A percentile compares a stretch with the other conserved stretches of the same genome.
Evolutionary conservation across 768 basidiomycete species (phyloP).

Genomic region (Kwoniella dejecticola): DNA sequence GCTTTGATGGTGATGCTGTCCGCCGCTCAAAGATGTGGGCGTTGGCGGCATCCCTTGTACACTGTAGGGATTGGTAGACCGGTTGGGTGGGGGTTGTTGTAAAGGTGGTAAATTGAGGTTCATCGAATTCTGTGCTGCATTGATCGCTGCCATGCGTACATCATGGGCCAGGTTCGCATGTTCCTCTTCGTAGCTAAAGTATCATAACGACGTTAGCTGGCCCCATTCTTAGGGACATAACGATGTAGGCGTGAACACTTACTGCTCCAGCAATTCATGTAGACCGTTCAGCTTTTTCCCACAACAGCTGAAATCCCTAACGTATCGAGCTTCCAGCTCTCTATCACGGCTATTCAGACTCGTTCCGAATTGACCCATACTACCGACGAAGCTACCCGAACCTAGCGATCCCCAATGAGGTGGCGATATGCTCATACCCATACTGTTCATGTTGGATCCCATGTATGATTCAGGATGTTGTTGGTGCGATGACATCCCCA

Average conservation of each 20-base stretch:
- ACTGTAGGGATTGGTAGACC: conserved; percentile 1
- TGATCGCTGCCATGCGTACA: conserved; percentile 40
- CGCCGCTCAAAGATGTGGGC: conserved; percentile 9
- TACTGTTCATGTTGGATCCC: conserved; percentile 4
- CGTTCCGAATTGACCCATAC: conserved; percentile 35
- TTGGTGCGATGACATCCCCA: conserved; percentile 16
- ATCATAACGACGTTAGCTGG: not conserved
- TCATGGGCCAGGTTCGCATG: conserved; percentile 52
- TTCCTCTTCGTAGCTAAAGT: conserved; percentile 53
- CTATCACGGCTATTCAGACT: conserved; percentile 37
- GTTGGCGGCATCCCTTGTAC: conserved; percentile 20
- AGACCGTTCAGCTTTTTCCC: conserved; percentile 49
- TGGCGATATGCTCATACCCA: conserved; percentile 46
- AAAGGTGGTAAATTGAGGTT: not conserved
- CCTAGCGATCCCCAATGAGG: conserved; percentile 32
- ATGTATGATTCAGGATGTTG: conserved; percentile 11
- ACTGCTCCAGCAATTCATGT: conserved; percentile 55
- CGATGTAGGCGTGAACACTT: conserved; percentile 21
- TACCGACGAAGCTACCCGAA: conserved; percentile 38
- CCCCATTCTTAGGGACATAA: not conserved
- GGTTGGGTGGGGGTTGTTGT: not conserved
- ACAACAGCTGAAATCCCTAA: conserved; percentile 53
- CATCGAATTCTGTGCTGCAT: conserved; percentile 31
- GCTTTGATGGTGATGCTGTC: conserved; percentile 13
- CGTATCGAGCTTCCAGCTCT: conserved; percentile 52